These are phyloP conservation scores for Hura crepitans DNA, from an alignment of 441 rosid genomes.

Conservation along the genomic window DNA sequence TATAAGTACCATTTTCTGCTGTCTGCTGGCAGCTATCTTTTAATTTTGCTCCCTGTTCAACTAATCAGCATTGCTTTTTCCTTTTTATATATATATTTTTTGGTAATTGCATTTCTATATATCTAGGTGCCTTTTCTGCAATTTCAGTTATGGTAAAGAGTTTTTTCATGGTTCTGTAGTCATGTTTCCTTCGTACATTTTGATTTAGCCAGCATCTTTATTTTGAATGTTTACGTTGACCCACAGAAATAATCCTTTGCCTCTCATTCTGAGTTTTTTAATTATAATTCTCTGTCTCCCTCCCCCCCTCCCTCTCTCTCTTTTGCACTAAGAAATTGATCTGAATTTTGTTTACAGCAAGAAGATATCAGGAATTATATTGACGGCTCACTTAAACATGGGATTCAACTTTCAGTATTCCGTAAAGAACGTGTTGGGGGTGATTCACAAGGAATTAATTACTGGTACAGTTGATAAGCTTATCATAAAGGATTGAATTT, in stretches of 20 bases:
- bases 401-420: constrained; percentile 72
- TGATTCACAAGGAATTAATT: constrained; percentile 87
- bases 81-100: no score
- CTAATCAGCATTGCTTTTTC: neutral
- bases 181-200: neutral
- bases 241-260: neutral
- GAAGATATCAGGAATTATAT: constrained; percentile 86
- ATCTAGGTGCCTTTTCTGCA: neutral
- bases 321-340: constrained; percentile 25
- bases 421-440: constrained; percentile 96
- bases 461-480: constrained; percentile 54
- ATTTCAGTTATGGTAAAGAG: neutral
- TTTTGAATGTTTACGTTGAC: neutral
- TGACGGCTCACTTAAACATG: constrained; percentile 80
- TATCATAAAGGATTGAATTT: constrained; percentile 7
- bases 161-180: neutral
- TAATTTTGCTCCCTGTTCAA: neutral
- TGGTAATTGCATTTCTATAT: constrained; percentile 1
- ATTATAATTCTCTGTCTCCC: no score
- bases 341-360: constrained; percentile 57
- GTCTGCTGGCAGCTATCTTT: neutral
- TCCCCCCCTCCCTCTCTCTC: no score
- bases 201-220: neutral
- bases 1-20: neutral
- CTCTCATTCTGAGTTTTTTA: neutral